Base-by-base conservation (phyloP, 1,284 basidiomycete species). In the Agroathelia rolfsii region DNA sequence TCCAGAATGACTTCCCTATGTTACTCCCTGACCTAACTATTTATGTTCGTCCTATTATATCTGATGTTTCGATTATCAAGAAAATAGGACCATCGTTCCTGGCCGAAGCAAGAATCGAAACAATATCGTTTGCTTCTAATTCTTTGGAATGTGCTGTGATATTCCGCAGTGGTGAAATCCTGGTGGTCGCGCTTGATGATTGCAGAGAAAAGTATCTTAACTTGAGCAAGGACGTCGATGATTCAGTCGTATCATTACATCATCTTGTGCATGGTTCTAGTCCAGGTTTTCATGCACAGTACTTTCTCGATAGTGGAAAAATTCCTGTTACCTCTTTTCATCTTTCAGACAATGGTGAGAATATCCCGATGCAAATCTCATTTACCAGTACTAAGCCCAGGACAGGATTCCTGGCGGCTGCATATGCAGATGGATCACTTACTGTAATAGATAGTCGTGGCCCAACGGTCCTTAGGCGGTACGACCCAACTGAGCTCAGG, bases 321-420 rank as follows among this genome's bases (percentile, higher is more conserved):
- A 74, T 71, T 1, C 55, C 59, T 2, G 61, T 73, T 2, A 62
- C 68, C 3, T 61, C 70, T 11, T 73, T 63, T 45, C 72, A 76
- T 2, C 53, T 83, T 10, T 77, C 77, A 1, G 75, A 85, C 50
- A 69, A 79, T 34, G 84, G 80, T 82, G 45, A 46, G 69, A n/a
- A n/a, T n/a, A n/a, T 47, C 10, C 9, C 4, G 14, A 24, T 2
- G 6, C 9, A 9, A 9, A 12, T 14, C 21, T 18, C 12, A 22
- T 11, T 19, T 17, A 10, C 10, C 4, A 12, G 8, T 19, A 5
- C 37, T 38, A n/a, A 19, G 15, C 9, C 17, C 5, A 14, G 22
- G 7, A 18, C 43, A 84, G 85, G 85, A 3, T 85, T 90, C 50
- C 56, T 86, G 23, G 80, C 84, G 1, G 63, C 76, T 2, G 72